Percentiles rank a stretch among this genome's conserved stretches.
Evolutionary conservation across 441 rosid species (phyloP).

Genomic region (Geranium incanum): DNA sequence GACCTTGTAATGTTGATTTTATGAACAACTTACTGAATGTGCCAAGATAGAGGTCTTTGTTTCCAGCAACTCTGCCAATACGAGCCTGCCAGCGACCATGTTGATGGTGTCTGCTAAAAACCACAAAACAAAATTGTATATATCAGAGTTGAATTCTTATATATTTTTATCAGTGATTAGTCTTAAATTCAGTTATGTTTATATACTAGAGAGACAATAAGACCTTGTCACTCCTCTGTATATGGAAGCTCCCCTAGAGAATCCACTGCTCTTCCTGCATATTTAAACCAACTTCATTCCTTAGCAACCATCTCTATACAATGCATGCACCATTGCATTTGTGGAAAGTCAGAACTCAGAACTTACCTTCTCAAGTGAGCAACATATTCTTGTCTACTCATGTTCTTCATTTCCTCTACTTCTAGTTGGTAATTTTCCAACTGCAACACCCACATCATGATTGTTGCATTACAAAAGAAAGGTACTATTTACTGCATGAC

Average conservation of each 20-base stretch:
- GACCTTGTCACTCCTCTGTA: conserved; percentile 75
- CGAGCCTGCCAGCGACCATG: conserved; percentile 53
- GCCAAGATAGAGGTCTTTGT: conserved; percentile 96
- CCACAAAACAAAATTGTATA: neutral
- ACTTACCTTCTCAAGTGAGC: conserved; percentile 76
- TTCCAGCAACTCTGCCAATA: conserved; percentile 67
- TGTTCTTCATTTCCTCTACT: conserved; percentile 83
- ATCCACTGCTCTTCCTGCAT: conserved; percentile 63
- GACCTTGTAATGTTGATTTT: no score
- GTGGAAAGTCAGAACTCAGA: no score
- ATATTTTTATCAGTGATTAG: neutral
- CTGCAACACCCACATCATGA: conserved; percentile 25
- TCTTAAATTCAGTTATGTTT: no score
- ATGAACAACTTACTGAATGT: conserved; percentile 62
- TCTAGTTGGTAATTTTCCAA: conserved; percentile 71
- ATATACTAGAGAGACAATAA: conserved; percentile 4
- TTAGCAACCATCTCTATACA: no score
- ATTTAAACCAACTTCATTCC: conserved; percentile 3
- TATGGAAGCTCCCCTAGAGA: conserved; percentile 71
- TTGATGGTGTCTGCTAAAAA: conserved; percentile 52
- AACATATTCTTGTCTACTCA: conserved; percentile 81
- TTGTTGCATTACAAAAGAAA: neutral
- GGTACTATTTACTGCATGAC: no score
- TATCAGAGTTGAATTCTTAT: neutral
- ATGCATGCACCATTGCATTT: no score